Percentiles rank a stretch among this genome's conserved stretches.
Conservation (phyloP, 1,284 basidiomycete species). For the Cryptococcus jaspeensis region DNA sequence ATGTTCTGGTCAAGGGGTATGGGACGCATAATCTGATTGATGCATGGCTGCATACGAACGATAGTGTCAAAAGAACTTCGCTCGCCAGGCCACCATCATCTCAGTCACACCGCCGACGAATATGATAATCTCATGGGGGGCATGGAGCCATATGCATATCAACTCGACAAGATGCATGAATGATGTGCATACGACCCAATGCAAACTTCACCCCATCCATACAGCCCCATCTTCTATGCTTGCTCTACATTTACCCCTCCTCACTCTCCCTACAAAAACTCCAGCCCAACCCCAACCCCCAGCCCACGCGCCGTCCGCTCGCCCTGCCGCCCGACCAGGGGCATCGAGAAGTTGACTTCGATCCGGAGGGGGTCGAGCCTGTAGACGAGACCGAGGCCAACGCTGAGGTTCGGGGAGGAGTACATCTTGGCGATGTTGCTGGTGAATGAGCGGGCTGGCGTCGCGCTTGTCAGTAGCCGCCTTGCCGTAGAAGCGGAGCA, state of each 20-base stretch:
- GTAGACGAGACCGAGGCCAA: slow-evolving; percentile 88
- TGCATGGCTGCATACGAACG: too few relatives aligned
- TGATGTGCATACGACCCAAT: too few relatives aligned
- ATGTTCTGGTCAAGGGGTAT: too few relatives aligned
- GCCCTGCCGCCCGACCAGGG: slow-evolving; percentile 71
- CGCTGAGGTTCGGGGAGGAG: slow-evolving; percentile 60
- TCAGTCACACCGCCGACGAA: too few relatives aligned
- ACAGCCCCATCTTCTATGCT: too few relatives aligned
- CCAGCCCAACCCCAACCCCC: slow-evolving; percentile 88
- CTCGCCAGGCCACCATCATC: too few relatives aligned
- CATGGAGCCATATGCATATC: neutral
- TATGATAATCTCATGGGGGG: too few relatives aligned
- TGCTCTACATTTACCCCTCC: too few relatives aligned
- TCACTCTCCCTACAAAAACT: slow-evolving; percentile 56
- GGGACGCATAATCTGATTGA: too few relatives aligned
- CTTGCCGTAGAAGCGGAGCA: neutral
- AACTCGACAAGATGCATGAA: too few relatives aligned
- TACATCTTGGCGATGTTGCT: slow-evolving; percentile 43
- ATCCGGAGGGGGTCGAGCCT: slow-evolving; percentile 52
- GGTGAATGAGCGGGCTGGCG: slow-evolving; percentile 45
- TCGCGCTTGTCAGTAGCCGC: neutral
- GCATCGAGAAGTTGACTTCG: slow-evolving; percentile 90
- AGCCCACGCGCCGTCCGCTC: slow-evolving; percentile 79
- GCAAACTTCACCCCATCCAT: too few relatives aligned
- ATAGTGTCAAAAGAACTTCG: too few relatives aligned